phyloP scores from a whole-genome alignment of 2,329 filamentous ascomycete genomes.

The Trichoderma harzianum region DNA sequence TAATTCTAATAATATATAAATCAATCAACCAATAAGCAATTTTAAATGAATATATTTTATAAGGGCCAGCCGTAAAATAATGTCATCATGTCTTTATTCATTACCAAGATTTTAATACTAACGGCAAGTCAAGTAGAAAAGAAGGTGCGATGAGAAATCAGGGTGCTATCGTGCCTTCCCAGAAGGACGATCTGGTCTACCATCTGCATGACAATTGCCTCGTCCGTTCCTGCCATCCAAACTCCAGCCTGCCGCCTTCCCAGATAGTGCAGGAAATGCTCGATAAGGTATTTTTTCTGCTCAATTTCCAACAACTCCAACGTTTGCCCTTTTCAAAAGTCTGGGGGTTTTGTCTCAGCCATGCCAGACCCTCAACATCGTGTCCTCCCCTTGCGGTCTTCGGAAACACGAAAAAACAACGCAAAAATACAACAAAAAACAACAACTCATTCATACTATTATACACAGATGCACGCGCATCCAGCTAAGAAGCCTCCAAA shows the following conservation, averaged over 20 bases:
- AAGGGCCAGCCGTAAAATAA: neutral
- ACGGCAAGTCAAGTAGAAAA: conserved; percentile 11
- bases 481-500: conserved; percentile 8
- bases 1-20: neutral
- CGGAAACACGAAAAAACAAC: neutral
- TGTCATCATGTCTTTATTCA: conserved; percentile 17
- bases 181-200: conserved; percentile 15
- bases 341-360: neutral
- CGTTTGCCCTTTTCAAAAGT: conserved; percentile 5
- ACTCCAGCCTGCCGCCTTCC: conserved; percentile 17
- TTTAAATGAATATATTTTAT: neutral
- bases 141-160: conserved; percentile 15
- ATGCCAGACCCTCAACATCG: neutral
- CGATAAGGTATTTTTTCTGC: conserved; percentile 15
- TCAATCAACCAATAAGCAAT: too few species aligned
- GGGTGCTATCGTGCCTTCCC: conserved; percentile 13
- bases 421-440: neutral
- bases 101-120: conserved; percentile 10
- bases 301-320: conserved; percentile 11
- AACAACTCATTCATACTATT: conserved; percentile 12
- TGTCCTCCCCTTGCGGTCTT: neutral
- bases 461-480: conserved; percentile 18
- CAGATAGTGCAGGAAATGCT: conserved; percentile 14
- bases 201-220: conserved; percentile 13
- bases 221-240: conserved; percentile 16